phyloP scores from a whole-genome alignment of 768 basidiomycete species.

The Rhizopogon sp. region DNA sequence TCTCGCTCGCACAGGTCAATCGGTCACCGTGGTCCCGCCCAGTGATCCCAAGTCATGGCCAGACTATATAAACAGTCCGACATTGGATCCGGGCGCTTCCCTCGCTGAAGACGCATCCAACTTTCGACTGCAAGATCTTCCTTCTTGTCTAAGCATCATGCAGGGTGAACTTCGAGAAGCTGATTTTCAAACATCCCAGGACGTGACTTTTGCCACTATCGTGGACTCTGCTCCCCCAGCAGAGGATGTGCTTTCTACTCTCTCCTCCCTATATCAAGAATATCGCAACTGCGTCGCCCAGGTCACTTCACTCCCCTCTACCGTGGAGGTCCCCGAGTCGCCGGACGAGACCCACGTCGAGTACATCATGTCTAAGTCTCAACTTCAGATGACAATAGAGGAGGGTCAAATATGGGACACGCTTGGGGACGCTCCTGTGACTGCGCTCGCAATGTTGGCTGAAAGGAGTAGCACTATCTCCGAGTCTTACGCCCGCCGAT shows the following conservation, averaged over 20 bases:
- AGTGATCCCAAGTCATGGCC: not conserved
- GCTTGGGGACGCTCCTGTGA: slow-evolving; percentile 24
- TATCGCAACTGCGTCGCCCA: slow-evolving; percentile 44
- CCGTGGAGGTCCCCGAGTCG: slow-evolving; percentile 10
- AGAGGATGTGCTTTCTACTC: slow-evolving; percentile 30
- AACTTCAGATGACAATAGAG: slow-evolving; percentile 52
- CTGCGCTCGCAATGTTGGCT: slow-evolving; percentile 30
- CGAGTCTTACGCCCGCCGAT: slow-evolving; percentile 61
- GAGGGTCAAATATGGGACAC: slow-evolving; percentile 59
- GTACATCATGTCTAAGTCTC: slow-evolving; percentile 55
- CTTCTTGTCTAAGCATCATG: not conserved
- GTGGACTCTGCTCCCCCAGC: not conserved
- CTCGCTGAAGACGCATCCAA: not conserved
- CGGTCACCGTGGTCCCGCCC: not conserved
- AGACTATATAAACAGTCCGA: not conserved
- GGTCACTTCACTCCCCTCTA: slow-evolving; percentile 36
- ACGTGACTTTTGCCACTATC: not conserved
- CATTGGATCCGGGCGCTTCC: not conserved
- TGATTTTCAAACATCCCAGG: not conserved
- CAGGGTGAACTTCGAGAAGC: not conserved
- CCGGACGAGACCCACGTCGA: slow-evolving; percentile 33
- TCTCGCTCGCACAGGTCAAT: not conserved
- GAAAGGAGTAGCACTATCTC: slow-evolving; percentile 53
- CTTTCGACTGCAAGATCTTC: not conserved
- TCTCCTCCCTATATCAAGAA: slow-evolving; percentile 45